Percentiles rank a stretch among this genome's conserved stretches.
These are phyloP conservation scores for Eucalyptus regnans DNA, from an alignment of 345 rosid species.

Conservation along the genomic window DNA sequence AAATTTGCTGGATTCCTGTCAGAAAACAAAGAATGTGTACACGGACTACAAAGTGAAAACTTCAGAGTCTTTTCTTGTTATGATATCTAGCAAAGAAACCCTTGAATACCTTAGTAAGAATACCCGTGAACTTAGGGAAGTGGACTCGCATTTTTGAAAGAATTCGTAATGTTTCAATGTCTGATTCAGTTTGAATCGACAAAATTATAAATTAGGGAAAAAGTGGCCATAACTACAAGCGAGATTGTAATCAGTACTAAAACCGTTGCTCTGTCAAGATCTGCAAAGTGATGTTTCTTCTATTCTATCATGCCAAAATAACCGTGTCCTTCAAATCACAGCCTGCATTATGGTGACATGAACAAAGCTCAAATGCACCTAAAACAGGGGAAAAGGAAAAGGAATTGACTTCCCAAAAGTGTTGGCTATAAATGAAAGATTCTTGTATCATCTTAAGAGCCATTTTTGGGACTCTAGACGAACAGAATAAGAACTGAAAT, in stretches of 20 bases:
- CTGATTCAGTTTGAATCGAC: background rate
- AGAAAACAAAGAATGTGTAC: background rate
- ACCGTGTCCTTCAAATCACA: background rate
- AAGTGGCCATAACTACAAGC: background rate
- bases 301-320: background rate
- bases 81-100: background rate
- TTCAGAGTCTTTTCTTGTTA: background rate
- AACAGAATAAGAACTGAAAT: background rate
- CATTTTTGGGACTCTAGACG: background rate
- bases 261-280: background rate
- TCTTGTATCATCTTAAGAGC: background rate
- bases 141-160: background rate
- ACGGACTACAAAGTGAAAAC: background rate
- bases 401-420: background rate
- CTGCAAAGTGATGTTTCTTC: background rate
- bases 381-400: background rate
- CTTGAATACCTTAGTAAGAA: background rate
- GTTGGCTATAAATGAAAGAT: background rate
- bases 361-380: background rate
- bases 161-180: background rate
- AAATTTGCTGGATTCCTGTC: background rate
- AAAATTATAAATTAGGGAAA: background rate
- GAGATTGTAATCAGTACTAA: background rate
- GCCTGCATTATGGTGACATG: background rate
- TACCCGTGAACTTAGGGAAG: background rate